Percentiles rank a stretch among this genome's conserved stretches.
Conservation (phyloP, 805 yeast species). For the Hyphopichia homilentoma region DNA sequence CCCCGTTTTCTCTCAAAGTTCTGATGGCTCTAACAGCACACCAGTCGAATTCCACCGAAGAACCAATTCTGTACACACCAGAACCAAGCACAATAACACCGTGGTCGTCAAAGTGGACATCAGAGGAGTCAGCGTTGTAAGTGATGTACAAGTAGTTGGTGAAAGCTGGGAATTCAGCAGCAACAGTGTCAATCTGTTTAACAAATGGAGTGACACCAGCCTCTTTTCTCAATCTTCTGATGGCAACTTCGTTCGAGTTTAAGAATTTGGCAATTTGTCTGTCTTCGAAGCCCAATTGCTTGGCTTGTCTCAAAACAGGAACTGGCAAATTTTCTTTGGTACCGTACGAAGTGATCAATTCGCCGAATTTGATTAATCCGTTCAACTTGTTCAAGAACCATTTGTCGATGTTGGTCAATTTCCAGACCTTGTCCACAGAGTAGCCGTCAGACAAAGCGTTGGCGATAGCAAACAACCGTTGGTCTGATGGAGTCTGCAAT, state of each 20-base stretch:
- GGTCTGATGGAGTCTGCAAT: slow-evolving; percentile 95
- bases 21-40: slow-evolving; percentile 98
- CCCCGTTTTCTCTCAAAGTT: slow-evolving; percentile 80
- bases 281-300: slow-evolving; percentile 95
- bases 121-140: slow-evolving; percentile 86
- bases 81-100: slow-evolving; percentile 96
- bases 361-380: slow-evolving; percentile 69
- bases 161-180: slow-evolving; percentile 97
- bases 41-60: slow-evolving; percentile 99
- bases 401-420: slow-evolving; percentile 85
- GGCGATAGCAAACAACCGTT: slow-evolving; percentile 93
- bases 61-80: slow-evolving; percentile 98
- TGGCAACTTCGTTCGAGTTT: slow-evolving; percentile 87
- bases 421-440: slow-evolving; percentile 88
- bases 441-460: slow-evolving; percentile 88
- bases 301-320: slow-evolving; percentile 71
- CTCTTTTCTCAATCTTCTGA: slow-evolving; percentile 84
- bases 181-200: slow-evolving; percentile 96
- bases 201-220: slow-evolving; percentile 87
- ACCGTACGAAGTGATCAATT: slow-evolving; percentile 54
- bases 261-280: slow-evolving; percentile 90
- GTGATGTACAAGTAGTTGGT: slow-evolving; percentile 95
- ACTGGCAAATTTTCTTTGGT: slow-evolving; percentile 60
- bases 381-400: slow-evolving; percentile 92
- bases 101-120: slow-evolving; percentile 82